Conservation (phyloP, 306 rosid genomes). For the Clitoria ternatea region DNA sequence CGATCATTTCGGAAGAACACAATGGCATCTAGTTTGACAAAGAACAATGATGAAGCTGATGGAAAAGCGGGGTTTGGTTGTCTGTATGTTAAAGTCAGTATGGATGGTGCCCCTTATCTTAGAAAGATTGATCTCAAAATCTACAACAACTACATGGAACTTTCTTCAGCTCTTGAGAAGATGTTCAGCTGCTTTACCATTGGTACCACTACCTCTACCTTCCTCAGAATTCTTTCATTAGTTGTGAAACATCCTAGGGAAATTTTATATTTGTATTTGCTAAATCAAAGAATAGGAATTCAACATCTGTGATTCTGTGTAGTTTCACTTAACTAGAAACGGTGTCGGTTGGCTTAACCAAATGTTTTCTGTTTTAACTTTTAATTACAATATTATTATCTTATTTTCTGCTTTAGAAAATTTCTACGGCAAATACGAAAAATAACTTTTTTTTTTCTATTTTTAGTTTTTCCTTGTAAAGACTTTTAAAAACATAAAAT, state of each 20-base stretch:
- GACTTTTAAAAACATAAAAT: too few species aligned
- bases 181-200: slow-evolving; percentile 93
- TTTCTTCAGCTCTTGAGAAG: slow-evolving; percentile 87
- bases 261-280: neutral
- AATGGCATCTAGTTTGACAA: slow-evolving; percentile 63
- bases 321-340: neutral
- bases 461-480: too few species aligned
- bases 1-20: slow-evolving; percentile 83
- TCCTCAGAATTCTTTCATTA: neutral
- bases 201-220: slow-evolving; percentile 43
- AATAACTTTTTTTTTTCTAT: too few species aligned
- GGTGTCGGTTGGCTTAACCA: too few species aligned
- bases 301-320: neutral
- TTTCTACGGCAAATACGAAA: too few species aligned
- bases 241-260: neutral
- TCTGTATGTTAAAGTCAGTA: slow-evolving; percentile 88
- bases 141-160: slow-evolving; percentile 63
- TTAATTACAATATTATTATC: too few species aligned
- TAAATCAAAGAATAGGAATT: neutral
- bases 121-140: slow-evolving; percentile 84
- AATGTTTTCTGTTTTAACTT: too few species aligned
- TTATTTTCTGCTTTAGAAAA: too few species aligned
- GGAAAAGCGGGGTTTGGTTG: slow-evolving; percentile 60
- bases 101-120: slow-evolving; percentile 98
- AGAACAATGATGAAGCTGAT: slow-evolving; percentile 59